Evolutionary conservation across 805 yeast species (phyloP).

Genomic region (Candida nemodendra): DNA sequence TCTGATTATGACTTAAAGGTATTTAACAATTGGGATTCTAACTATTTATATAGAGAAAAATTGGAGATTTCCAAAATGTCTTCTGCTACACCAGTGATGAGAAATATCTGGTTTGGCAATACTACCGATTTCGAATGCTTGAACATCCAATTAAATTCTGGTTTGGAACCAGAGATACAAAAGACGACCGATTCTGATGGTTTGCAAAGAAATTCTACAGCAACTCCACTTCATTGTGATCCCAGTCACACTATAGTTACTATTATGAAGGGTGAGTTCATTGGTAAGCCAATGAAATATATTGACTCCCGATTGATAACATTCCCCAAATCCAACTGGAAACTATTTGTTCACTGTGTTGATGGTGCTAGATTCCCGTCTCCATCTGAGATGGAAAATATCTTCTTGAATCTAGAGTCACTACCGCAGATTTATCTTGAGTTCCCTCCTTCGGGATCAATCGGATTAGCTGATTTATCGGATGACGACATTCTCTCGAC

Average conservation of each 20-base stretch:
- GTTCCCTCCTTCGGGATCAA: conserved; percentile 84
- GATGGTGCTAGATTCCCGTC: conserved; percentile 58
- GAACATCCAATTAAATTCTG: conserved; percentile 28
- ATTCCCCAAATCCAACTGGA: conserved; percentile 55
- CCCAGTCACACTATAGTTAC: conserved; percentile 51
- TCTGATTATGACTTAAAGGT: conserved; percentile 39
- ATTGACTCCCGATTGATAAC: conserved; percentile 38
- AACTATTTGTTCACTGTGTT: conserved; percentile 54
- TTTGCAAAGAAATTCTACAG: conserved; percentile 6
- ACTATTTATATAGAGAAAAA: conserved; percentile 69
- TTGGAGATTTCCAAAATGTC: conserved; percentile 85
- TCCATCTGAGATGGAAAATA: conserved; percentile 34
- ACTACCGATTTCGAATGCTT: conserved; percentile 61
- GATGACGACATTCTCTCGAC: conserved; percentile 62
- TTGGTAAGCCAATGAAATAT: conserved; percentile 19
- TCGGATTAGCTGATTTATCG: conserved; percentile 70
- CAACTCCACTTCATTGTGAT: conserved; percentile 45
- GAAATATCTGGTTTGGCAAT: conserved; percentile 80
- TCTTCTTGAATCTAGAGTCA: conserved; percentile 19
- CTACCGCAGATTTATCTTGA: conserved; percentile 38
- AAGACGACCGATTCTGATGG: not conserved
- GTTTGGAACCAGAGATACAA: not conserved
- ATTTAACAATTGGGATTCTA: conserved; percentile 63
- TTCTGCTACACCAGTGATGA: conserved; percentile 58
- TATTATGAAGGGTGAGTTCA: conserved; percentile 33